Conservation (phyloP, 208 protist genomes). For the Vickermania spadyakhi region DNA sequence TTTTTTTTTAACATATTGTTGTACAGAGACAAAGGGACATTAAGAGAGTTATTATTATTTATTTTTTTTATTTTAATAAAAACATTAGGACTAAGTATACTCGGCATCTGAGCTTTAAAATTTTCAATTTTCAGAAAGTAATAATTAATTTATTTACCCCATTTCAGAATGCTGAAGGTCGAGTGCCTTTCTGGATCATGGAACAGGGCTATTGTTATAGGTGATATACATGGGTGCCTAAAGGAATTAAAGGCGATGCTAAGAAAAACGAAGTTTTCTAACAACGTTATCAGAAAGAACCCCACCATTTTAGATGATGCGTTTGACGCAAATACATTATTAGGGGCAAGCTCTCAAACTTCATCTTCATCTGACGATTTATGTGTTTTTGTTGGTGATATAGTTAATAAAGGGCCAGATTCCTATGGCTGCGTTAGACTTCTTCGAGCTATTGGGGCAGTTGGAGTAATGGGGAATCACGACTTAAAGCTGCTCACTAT, state of each 20-base stretch:
- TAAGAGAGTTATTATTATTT: too few relatives aligned
- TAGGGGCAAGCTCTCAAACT: neutral
- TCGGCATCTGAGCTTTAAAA: too few relatives aligned
- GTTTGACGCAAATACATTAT: neutral
- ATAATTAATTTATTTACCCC: too few relatives aligned
- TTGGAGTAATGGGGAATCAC: conserved; percentile 70
- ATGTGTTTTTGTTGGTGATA: conserved; percentile 61
- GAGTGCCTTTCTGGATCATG: neutral
- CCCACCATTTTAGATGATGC: conserved; percentile 7
- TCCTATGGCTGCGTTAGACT: conserved; percentile 53
- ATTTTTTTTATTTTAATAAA: too few relatives aligned
- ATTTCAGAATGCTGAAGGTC: too few relatives aligned
- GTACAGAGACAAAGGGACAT: too few relatives aligned
- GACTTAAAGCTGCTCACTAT: conserved; percentile 53
- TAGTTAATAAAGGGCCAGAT: conserved; percentile 80
- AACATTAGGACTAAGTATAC: too few relatives aligned
- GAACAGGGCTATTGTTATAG: conserved; percentile 43
- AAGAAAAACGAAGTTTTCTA: conserved; percentile 27
- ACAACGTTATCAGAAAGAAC: conserved; percentile 9
- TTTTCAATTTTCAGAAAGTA: too few relatives aligned
- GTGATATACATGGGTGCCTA: conserved; percentile 75
- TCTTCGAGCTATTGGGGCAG: conserved; percentile 39
- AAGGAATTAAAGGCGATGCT: conserved; percentile 41
- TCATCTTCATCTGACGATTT: conserved; percentile 17
- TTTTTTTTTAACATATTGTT: too few relatives aligned